A percentile compares a stretch with the other conserved stretches of the same genome.
These are phyloP conservation scores for Kodamaea fungicola DNA, from an alignment of 1,139 yeast species.

Conservation along the genomic window DNA sequence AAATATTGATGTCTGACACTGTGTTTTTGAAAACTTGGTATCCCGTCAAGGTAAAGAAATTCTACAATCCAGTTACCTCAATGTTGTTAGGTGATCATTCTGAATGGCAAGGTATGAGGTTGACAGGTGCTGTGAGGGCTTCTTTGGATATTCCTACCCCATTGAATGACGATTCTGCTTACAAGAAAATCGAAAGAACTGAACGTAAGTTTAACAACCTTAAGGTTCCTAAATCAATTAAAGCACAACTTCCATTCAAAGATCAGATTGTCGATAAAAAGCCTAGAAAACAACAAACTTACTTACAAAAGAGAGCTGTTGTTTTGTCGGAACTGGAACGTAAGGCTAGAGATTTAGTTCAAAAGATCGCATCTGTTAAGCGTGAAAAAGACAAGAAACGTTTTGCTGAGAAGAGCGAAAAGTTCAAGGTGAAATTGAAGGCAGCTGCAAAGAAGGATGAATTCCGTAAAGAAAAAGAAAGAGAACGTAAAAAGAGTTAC, in stretches of 20 bases:
- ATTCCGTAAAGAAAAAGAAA: constrained; percentile 67
- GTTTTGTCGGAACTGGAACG: constrained; percentile 90
- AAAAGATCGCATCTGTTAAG: constrained; percentile 78
- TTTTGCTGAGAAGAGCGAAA: constrained; percentile 68
- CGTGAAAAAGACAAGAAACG: constrained; percentile 84
- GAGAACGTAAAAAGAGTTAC: constrained; percentile 81
- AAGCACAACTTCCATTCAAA: constrained; percentile 79
- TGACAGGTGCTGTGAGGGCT: constrained; percentile 91
- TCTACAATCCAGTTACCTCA: constrained; percentile 95
- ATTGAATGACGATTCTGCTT: constrained; percentile 61
- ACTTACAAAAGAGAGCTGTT: constrained; percentile 89
- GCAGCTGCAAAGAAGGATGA: constrained; percentile 73
- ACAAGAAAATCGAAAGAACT: constrained; percentile 78
- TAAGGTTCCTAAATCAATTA: constrained; percentile 77
- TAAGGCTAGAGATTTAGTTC: constrained; percentile 87
- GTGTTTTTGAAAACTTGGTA: constrained; percentile 94
- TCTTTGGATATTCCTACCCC: constrained; percentile 68
- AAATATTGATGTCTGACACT: constrained; percentile 84
- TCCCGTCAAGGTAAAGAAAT: constrained; percentile 84
- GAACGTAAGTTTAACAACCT: constrained; percentile 85
- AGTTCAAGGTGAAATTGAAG: constrained; percentile 72
- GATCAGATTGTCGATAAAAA: constrained; percentile 87
- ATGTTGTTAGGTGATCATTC: constrained; percentile 68
- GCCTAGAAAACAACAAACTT: constrained; percentile 81
- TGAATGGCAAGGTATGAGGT: constrained; percentile 95